Conservation (phyloP, 768 basidiomycete species). For the Psilocybe tampanensis region DNA sequence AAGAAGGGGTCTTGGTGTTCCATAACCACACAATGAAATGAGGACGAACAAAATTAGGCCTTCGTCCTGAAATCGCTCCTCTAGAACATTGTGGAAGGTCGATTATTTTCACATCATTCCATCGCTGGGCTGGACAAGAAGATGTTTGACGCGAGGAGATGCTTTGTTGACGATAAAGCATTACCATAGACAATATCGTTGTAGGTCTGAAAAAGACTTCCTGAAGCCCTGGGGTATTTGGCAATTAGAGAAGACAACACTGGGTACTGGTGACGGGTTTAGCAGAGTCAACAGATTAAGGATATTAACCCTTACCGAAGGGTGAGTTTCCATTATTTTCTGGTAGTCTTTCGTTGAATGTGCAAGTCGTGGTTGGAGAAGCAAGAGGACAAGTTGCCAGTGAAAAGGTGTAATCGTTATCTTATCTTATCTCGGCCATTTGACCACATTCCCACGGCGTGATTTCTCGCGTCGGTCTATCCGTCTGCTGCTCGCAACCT, state of each 20-base stretch:
- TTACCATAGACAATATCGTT: slow-evolving; percentile 71
- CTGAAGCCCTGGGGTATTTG: slow-evolving; percentile 66
- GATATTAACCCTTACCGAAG: slow-evolving; percentile 23
- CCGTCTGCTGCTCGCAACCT: no score
- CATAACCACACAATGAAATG: not conserved
- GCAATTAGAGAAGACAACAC: slow-evolving; percentile 46
- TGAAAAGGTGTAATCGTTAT: no score
- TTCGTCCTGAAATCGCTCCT: slow-evolving; percentile 60
- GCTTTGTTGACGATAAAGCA: not conserved
- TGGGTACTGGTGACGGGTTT: slow-evolving; percentile 38
- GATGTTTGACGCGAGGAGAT: not conserved
- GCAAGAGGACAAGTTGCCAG: not conserved
- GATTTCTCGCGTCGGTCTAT: no score
- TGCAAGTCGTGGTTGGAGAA: not conserved
- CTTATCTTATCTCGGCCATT: slow-evolving; percentile 1
- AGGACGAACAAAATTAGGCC: slow-evolving; percentile 50
- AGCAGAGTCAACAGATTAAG: not conserved
- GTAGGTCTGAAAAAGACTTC: slow-evolving; percentile 72
- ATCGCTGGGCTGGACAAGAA: slow-evolving; percentile 63
- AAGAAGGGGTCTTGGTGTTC: slow-evolving; percentile 1
- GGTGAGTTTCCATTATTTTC: slow-evolving; percentile 34
- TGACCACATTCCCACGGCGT: not conserved
- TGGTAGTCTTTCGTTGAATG: not conserved
- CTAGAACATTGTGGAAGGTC: slow-evolving; percentile 59
- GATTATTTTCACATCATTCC: slow-evolving; percentile 63